These are phyloP conservation scores for Immersiella caudata DNA, from an alignment of 495 filamentous ascomycete species.

Conservation along the genomic window DNA sequence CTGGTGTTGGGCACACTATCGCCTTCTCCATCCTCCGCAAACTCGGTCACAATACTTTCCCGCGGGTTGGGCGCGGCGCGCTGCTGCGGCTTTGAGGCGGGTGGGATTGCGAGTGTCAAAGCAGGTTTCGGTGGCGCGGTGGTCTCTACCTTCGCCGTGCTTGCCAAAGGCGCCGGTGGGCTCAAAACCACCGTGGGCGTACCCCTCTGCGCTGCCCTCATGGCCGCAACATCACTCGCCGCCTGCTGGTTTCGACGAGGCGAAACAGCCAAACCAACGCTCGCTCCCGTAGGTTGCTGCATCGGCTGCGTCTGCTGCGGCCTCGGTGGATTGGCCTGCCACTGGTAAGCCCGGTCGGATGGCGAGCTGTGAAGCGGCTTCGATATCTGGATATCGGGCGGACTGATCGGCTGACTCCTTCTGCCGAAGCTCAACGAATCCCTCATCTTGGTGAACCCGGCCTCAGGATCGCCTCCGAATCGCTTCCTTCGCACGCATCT, in stretches of 20 bases:
- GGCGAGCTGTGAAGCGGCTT: conserved; percentile 37
- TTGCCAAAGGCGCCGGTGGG: conserved; percentile 29
- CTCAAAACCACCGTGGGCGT: conserved; percentile 26
- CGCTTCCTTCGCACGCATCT: conserved; percentile 43
- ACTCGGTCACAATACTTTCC: conserved; percentile 50
- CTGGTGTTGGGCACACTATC: conserved; percentile 36
- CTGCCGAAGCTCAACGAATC: conserved; percentile 36
- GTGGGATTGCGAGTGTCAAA: conserved; percentile 40
- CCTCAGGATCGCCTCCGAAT: conserved; percentile 44
- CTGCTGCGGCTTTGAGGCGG: conserved; percentile 12
- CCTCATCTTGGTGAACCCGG: conserved; percentile 42
- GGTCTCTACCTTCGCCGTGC: conserved; percentile 18
- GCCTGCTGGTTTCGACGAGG: conserved; percentile 13
- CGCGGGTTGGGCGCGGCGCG: conserved; percentile 28
- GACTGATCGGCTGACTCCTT: conserved; percentile 19
- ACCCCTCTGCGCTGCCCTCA: neutral
- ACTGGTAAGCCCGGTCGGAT: conserved; percentile 28
- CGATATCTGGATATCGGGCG: conserved; percentile 37
- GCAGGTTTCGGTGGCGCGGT: conserved; percentile 35
- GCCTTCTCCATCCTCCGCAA: conserved; percentile 50
- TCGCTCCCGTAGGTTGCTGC: conserved; percentile 26
- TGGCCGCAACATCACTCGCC: neutral
- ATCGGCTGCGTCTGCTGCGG: conserved; percentile 23
- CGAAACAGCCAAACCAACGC: conserved; percentile 48
- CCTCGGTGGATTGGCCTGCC: conserved; percentile 29